Conservation (phyloP, 495 filamentous ascomycete species). For the Penicillium paradoxum region DNA sequence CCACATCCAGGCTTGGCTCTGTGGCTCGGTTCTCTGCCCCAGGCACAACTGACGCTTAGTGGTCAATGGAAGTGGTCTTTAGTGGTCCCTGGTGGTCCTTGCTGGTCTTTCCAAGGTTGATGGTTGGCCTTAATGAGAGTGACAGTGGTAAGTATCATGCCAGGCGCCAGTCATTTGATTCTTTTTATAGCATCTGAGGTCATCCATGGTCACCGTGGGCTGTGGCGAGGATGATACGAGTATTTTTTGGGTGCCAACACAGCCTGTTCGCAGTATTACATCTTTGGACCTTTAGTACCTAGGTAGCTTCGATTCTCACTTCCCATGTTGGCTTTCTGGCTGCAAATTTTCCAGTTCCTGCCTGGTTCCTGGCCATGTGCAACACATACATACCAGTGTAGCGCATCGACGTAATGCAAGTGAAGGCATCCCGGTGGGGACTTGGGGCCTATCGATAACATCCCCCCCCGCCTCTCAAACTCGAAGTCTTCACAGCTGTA, state of each 20-base stretch:
- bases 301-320: background rate
- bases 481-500: background rate
- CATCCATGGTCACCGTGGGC: background rate
- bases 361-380: background rate
- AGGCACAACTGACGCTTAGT: no score
- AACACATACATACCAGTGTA: background rate
- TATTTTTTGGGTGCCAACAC: no score
- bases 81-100: no score
- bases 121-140: no score
- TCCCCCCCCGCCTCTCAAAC: background rate
- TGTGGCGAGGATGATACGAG: no score
- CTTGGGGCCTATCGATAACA: conserved; percentile 13
- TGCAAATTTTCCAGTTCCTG: background rate
- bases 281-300: no score
- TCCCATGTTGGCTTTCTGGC: background rate
- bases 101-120: no score
- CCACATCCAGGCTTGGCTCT: conserved; percentile 1
- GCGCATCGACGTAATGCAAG: background rate
- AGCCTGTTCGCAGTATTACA: no score
- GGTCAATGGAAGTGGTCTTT: no score
- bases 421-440: background rate
- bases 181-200: conserved; percentile 7
- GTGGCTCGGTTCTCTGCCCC: background rate
- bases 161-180: background rate
- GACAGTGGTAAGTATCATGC: no score